Base-by-base conservation (phyloP, 768 basidiomycete genomes). In the Rhodotorula diobovata region DNA sequence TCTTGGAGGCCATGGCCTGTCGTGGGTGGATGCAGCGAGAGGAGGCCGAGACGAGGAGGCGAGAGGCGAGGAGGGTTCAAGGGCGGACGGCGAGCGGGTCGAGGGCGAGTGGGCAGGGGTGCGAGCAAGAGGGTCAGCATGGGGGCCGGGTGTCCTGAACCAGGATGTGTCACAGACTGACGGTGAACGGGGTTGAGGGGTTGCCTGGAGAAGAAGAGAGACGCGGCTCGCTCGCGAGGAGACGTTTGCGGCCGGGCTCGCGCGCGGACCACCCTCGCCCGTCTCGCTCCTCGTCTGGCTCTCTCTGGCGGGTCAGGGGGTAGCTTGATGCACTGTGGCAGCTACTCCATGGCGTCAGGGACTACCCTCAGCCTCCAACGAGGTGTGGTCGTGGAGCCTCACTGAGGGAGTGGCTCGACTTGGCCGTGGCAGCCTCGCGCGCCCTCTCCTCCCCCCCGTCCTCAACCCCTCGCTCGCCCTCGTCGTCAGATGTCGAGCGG, bases 401-500 rank as follows among this genome's bases (percentile, higher is more conserved):
- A 14, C 21, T 6, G 25, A n/a, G 15, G 12, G n/a, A 10, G 58
- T 30, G 18, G 25, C 37, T 14, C 20, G 48, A 23, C 23, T 25
- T 11, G 4, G 48, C 23, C 48, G 23, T 15, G 30, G 16, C n/a
- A 28, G 51, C n/a, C n/a, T n/a, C n/a, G n/a, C n/a, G n/a, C n/a
- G n/a, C n/a, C n/a, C 28, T 14, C 51, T 6, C 46, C 14, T n/a
- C 41, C 6, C 1, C 15, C 7, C n/a, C n/a, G 2, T 43, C 41
- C 39, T 48, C 45, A n/a, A n/a, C n/a, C 16, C 20, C 60, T 23
- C 23, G 30, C 35, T 11, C 61, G 56, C 25, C 28, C 16, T 28
- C 20, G 18, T 21, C 46, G n/a, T n/a, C n/a, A n/a, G 10, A 71
- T 71, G 70, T 71, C 70, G 35, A 79, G 80, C 66, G 79, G 80